These are phyloP conservation scores for Vishniacozyma victoriae DNA, from an alignment of 768 basidiomycete species.

Conservation along the genomic window DNA sequence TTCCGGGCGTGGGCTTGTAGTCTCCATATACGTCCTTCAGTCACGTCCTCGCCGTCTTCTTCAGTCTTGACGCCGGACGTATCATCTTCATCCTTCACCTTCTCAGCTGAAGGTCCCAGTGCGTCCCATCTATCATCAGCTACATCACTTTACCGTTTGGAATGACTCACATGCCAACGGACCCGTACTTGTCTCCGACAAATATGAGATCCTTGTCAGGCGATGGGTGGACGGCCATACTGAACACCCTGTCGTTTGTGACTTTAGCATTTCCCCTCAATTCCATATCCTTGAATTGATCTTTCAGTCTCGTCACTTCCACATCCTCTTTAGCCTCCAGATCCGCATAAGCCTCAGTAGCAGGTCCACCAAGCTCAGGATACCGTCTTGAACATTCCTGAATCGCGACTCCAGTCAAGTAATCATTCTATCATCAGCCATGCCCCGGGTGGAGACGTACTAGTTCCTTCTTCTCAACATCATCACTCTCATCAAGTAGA, in stretches of 20 bases:
- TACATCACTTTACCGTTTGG: too few relatives aligned
- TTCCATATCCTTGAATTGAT: conserved; percentile 32
- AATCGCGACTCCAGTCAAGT: not conserved
- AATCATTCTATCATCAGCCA: not conserved
- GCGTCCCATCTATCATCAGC: conserved; percentile 42
- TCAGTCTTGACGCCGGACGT: conserved; percentile 17
- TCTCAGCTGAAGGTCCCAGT: conserved; percentile 22
- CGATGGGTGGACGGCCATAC: conserved; percentile 48
- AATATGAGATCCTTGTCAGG: conserved; percentile 45
- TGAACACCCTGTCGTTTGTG: conserved; percentile 48
- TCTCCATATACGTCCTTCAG: conserved; percentile 40
- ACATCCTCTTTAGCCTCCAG: not conserved
- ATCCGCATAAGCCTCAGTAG: conserved; percentile 21
- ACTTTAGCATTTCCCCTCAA: conserved; percentile 42
- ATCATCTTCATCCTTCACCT: conserved; percentile 19
- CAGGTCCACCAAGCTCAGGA: conserved; percentile 4
- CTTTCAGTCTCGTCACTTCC: conserved; percentile 25
- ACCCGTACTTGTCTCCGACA: conserved; percentile 47
- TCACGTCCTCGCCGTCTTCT: conserved; percentile 23
- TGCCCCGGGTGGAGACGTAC: conserved; percentile 13
- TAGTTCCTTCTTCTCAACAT: conserved; percentile 12
- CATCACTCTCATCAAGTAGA: conserved; percentile 30
- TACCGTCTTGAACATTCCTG: not conserved
- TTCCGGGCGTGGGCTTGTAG: conserved; percentile 44
- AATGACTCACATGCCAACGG: conserved; percentile 46